Conservation (phyloP, 2,329 filamentous ascomycete species). For the Colletotrichum tabaci region DNA sequence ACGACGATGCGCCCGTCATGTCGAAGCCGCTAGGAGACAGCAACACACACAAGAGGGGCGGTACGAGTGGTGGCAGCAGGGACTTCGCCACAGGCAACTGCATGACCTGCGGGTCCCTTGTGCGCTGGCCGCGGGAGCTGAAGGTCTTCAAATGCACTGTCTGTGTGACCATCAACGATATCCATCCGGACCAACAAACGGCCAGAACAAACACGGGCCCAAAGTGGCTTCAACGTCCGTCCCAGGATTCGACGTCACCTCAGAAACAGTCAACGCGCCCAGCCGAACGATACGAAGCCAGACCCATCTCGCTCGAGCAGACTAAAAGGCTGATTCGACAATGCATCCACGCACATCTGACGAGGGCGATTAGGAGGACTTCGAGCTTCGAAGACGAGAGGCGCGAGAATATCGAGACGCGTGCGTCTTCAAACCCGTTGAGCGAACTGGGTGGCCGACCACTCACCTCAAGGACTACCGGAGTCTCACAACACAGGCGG, state of each 20-base stretch:
- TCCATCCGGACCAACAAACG: constrained; percentile 53
- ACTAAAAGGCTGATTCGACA: constrained; percentile 67
- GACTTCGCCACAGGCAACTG: constrained; percentile 81
- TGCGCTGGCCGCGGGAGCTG: constrained; percentile 83
- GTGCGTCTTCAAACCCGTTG: neutral
- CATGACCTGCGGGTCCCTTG: constrained; percentile 87
- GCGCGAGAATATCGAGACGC: constrained; percentile 11
- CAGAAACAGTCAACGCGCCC: constrained; percentile 29
- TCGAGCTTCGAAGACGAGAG: constrained; percentile 40
- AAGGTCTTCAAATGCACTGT: constrained; percentile 86
- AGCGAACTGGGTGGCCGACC: constrained; percentile 17
- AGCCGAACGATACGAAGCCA: constrained; percentile 34
- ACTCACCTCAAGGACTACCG: constrained; percentile 5
- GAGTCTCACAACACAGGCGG: constrained; percentile 20
- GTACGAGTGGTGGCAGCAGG: constrained; percentile 55
- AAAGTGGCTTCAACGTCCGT: constrained; percentile 41
- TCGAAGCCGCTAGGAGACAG: constrained; percentile 48
- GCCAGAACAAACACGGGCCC: constrained; percentile 32
- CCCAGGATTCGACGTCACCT: constrained; percentile 37
- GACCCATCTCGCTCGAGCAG: constrained; percentile 70
- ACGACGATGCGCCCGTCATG: constrained; percentile 51
- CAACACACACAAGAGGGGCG: constrained; percentile 53
- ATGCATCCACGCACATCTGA: constrained; percentile 57
- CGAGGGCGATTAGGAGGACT: constrained; percentile 46
- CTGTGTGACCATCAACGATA: constrained; percentile 88